Conservation (phyloP, 1,284 basidiomycete genomes). For the Pseudomicrostroma phylloplanum region DNA sequence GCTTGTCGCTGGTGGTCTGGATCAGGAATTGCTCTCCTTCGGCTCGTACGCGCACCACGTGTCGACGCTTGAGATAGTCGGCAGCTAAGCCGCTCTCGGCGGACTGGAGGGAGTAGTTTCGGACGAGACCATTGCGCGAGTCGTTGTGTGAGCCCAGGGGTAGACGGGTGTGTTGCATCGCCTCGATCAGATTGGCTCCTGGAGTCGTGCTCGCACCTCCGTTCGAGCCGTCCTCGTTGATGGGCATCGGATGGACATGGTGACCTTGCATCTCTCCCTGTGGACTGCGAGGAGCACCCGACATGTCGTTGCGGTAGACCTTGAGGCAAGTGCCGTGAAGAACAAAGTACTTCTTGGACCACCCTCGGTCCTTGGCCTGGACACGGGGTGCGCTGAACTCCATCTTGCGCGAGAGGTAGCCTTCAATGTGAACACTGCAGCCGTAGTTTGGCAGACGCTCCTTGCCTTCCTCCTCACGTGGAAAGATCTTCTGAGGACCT, state of each 20-base stretch:
- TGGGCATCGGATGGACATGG: conserved; percentile 38
- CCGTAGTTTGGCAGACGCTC: conserved; percentile 76
- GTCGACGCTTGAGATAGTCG: conserved; percentile 86
- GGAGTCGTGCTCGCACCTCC: conserved; percentile 5
- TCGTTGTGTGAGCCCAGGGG: background rate
- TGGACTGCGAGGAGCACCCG: conserved; percentile 18
- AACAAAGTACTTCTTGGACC: conserved; percentile 81
- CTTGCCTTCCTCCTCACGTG: conserved; percentile 60
- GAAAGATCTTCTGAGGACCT: conserved; percentile 34
- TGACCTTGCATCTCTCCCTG: conserved; percentile 48
- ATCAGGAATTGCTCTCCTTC: conserved; percentile 95
- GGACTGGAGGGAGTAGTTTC: conserved; percentile 74
- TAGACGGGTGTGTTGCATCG: background rate
- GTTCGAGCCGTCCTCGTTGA: conserved; percentile 28
- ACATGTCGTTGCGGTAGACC: conserved; percentile 64
- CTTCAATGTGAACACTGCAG: conserved; percentile 78
- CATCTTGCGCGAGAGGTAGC: conserved; percentile 84
- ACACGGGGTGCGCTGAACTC: conserved; percentile 80
- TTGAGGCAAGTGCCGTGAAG: conserved; percentile 83
- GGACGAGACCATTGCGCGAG: conserved; percentile 49
- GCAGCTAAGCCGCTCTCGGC: conserved; percentile 90
- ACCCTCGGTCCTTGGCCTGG: conserved; percentile 82
- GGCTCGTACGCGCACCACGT: conserved; percentile 85
- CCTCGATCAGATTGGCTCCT: conserved; percentile 1
- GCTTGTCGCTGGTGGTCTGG: conserved; percentile 76